These are phyloP conservation scores for Mortierella sp. DNA, from an alignment of 371 early-diverging fungal species.

Conservation along the genomic window DNA sequence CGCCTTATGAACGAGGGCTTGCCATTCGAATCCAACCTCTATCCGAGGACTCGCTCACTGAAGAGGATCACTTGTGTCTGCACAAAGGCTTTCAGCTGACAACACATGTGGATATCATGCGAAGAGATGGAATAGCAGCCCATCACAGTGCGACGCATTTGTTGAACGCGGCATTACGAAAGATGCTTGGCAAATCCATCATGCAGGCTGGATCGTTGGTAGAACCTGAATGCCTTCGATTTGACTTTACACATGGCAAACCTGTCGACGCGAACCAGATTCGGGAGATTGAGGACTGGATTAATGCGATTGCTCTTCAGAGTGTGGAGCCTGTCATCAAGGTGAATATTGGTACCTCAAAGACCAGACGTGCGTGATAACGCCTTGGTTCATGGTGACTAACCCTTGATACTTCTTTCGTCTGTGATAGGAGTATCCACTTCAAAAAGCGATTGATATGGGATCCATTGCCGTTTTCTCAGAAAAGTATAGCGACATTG, in stretches of 20 bases:
- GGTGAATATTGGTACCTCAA: constrained; percentile 21
- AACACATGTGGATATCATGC: constrained; percentile 62
- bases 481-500: constrained; percentile 75
- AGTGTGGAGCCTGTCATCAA: constrained; percentile 56
- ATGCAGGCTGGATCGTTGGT: constrained; percentile 82
- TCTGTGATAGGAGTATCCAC: constrained; percentile 59
- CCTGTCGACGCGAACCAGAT: constrained; percentile 66
- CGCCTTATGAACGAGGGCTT: constrained; percentile 65
- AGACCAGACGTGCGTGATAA: no score
- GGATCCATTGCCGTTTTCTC: constrained; percentile 77
- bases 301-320: constrained; percentile 64
- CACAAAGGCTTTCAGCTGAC: constrained; percentile 46
- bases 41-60: constrained; percentile 21
- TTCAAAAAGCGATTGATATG: constrained; percentile 67
- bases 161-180: constrained; percentile 74
- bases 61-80: constrained; percentile 58
- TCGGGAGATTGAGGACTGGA: constrained; percentile 65
- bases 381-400: no score
- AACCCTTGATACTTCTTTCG: no score
- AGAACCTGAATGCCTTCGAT: constrained; percentile 69
- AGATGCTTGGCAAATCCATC: constrained; percentile 65
- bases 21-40: constrained; percentile 41
- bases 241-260: constrained; percentile 78
- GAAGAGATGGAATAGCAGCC: constrained; percentile 70
- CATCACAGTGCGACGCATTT: constrained; percentile 87